A percentile compares a stretch with the other conserved stretches of the same genome.
Conservation (phyloP, 2,329 filamentous ascomycete species). For the Aspergillus oerlinghausenensis region DNA sequence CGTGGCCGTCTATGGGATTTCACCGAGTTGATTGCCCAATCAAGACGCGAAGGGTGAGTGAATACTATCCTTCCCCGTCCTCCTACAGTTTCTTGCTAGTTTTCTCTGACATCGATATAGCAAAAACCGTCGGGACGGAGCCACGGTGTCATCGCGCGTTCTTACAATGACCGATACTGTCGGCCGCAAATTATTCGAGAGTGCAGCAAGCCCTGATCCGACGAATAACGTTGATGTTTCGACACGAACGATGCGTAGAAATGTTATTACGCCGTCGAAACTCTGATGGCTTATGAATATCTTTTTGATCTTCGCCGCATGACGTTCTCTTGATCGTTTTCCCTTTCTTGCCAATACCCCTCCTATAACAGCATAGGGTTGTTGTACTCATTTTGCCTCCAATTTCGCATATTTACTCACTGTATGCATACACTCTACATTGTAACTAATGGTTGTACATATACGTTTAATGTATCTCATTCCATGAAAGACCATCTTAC, state of each 20-base stretch:
- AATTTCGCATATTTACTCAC: not conserved
- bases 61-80: not conserved
- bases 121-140: slow-evolving; percentile 92
- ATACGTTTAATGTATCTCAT: not conserved
- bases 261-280: slow-evolving; percentile 33
- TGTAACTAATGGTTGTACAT: not conserved
- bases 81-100: not conserved
- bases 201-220: slow-evolving; percentile 22
- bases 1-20: slow-evolving; percentile 85
- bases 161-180: slow-evolving; percentile 70
- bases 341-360: not conserved
- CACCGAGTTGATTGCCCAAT: slow-evolving; percentile 78
- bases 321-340: not conserved
- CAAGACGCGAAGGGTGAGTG: slow-evolving; percentile 68
- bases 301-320: not conserved
- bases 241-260: slow-evolving; percentile 33
- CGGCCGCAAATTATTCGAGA: slow-evolving; percentile 61
- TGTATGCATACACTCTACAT: not conserved
- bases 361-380: not conserved
- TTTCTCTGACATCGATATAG: slow-evolving; percentile 15
- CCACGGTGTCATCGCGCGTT: slow-evolving; percentile 79
- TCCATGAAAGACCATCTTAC: not conserved
- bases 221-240: slow-evolving; percentile 28
- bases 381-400: not conserved
- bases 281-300: slow-evolving; percentile 6